Percentiles rank a stretch among this genome's conserved stretches.
phyloP scores from a whole-genome alignment of 2,329 filamentous ascomycete species.

The Fusarium beomiforme region DNA sequence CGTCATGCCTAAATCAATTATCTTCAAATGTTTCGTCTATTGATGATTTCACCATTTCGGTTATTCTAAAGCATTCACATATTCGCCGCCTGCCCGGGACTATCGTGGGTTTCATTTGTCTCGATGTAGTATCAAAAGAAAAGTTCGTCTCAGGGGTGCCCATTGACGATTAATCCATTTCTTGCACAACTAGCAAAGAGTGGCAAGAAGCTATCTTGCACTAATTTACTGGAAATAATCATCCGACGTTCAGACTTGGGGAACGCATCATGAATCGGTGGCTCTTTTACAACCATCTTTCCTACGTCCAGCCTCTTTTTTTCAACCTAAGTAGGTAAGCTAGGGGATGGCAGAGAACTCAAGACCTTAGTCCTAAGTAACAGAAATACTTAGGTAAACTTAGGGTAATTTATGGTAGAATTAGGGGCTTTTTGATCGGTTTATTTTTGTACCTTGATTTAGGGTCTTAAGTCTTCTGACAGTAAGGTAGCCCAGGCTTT shows the following conservation, averaged over 20 bases:
- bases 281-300: background rate
- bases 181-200: background rate
- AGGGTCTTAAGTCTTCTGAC: no score
- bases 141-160: conserved; percentile 11
- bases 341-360: no score
- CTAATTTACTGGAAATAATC: conserved; percentile 9
- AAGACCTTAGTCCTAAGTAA: no score
- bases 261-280: background rate
- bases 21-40: conserved; percentile 5
- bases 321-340: no score
- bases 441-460: no score
- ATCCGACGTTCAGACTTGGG: background rate
- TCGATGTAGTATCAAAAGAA: conserved; percentile 2
- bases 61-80: background rate
- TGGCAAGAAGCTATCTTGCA: background rate
- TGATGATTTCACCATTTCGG: background rate
- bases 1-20: conserved; percentile 14
- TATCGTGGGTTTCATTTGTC: conserved; percentile 1
- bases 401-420: no score
- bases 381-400: no score
- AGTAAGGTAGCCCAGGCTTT: background rate
- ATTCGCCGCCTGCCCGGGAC: conserved; percentile 8
- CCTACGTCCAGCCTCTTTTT: background rate
- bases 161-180: conserved; percentile 1
- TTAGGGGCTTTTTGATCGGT: no score